A percentile compares a stretch with the other conserved stretches of the same genome.
phyloP scores from a whole-genome alignment of 352 stramenopile genomes.

The Phytophthora sojae region DNA sequence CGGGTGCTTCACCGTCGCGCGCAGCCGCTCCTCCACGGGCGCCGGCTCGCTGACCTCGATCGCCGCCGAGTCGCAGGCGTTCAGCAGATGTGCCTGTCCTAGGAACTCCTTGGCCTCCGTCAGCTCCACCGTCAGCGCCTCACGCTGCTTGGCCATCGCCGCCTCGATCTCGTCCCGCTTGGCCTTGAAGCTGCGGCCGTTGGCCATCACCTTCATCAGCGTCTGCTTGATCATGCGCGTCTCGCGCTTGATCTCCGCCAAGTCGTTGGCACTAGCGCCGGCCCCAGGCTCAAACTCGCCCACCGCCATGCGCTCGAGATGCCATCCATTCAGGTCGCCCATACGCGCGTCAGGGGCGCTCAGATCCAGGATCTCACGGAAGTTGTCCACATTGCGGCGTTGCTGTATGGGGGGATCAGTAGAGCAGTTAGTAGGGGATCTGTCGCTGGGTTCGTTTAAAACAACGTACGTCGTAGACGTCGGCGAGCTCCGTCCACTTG shows the following conservation, averaged over 20 bases:
- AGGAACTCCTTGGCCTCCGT: conserved; percentile 79
- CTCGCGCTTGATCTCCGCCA: conserved; percentile 70
- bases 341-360: conserved; percentile 65
- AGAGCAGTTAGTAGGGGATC: neutral
- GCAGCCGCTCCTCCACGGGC: conserved; percentile 71
- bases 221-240: conserved; percentile 62
- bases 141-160: conserved; percentile 79
- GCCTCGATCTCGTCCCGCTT: conserved; percentile 65
- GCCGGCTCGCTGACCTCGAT: conserved; percentile 63
- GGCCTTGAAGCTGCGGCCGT: conserved; percentile 55
- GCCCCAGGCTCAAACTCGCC: conserved; percentile 65
- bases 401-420: conserved; percentile 44
- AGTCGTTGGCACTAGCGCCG: conserved; percentile 42
- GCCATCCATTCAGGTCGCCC: conserved; percentile 75
- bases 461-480: conserved; percentile 73
- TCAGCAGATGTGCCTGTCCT: conserved; percentile 66
- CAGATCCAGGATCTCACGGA: conserved; percentile 78
- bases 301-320: conserved; percentile 85
- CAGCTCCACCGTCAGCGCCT: conserved; percentile 68
- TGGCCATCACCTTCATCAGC: conserved; percentile 66
- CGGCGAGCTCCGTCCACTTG: conserved; percentile 74
- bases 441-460: neutral
- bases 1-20: conserved; percentile 59
- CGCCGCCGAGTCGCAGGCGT: conserved; percentile 39
- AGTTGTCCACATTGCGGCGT: conserved; percentile 80